phyloP scores from a whole-genome alignment of 495 filamentous ascomycete species.

The Staphylotrichum longicolle region DNA sequence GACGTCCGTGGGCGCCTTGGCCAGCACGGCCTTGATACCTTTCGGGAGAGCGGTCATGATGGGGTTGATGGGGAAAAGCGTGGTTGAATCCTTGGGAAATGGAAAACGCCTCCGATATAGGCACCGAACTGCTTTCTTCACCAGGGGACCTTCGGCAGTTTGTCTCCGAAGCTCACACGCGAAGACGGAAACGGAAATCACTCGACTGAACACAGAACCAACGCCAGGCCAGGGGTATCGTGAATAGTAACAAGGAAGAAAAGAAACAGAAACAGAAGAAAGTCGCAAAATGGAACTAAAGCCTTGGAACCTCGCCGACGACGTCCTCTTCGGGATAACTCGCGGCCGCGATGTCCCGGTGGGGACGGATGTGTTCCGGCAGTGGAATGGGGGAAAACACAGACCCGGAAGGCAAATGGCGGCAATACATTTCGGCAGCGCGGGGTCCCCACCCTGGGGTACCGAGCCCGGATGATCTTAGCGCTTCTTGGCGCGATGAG shows the following conservation, averaged over 20 bases:
- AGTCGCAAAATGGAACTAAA: constrained; percentile 5
- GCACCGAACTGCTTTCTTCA: no score
- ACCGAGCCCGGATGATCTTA: neutral
- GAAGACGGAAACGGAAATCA: neutral
- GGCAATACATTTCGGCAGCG: constrained; percentile 33
- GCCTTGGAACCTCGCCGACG: neutral
- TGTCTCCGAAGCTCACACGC: no score
- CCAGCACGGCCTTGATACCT: constrained; percentile 72
- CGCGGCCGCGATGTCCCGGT: constrained; percentile 19
- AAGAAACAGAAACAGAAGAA: constrained; percentile 12
- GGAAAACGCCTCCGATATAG: no score
- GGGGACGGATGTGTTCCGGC: constrained; percentile 19
- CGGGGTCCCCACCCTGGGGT: constrained; percentile 20
- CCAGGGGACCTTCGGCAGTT: no score
- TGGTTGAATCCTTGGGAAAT: no score
- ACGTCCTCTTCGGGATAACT: constrained; percentile 20
- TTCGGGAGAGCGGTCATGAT: constrained; percentile 38
- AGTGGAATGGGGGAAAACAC: constrained; percentile 27
- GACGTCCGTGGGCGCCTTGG: constrained; percentile 75
- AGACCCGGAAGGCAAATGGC: constrained; percentile 24
- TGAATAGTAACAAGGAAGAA: neutral
- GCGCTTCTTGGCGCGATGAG: constrained; percentile 4
- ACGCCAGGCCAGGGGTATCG: constrained; percentile 5
- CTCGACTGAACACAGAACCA: neutral
- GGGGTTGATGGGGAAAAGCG: neutral